phyloP scores from a whole-genome alignment of 2,329 filamentous ascomycete species.

The Dothiorella sarmentorum region DNA sequence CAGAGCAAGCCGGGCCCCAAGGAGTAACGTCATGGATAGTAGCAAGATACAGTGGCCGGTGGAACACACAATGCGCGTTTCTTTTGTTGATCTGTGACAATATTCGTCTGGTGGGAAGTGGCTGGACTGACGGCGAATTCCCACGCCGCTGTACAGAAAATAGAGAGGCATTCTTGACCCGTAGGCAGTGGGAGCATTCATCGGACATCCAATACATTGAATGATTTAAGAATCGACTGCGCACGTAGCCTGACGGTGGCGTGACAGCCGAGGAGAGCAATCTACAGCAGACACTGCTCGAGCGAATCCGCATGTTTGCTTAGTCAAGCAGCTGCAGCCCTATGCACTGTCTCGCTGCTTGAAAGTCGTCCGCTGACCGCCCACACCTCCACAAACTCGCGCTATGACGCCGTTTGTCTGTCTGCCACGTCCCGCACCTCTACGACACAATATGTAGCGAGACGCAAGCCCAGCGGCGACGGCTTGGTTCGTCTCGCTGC shows the following conservation, averaged over 20 bases:
- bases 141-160: constrained; percentile 22
- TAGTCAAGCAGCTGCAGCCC: constrained; percentile 10
- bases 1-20: constrained; percentile 33
- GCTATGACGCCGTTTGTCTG: not conserved
- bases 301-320: constrained; percentile 4
- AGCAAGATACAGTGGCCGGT: not conserved
- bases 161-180: constrained; percentile 17
- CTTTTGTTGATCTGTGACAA: constrained; percentile 13
- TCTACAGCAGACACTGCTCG: not conserved
- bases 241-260: no score
- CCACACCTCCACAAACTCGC: not conserved
- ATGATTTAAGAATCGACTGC: no score
- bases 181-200: no score
- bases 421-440: no score
- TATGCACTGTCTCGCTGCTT: constrained; percentile 7
- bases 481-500: not conserved
- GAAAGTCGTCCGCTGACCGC: not conserved
- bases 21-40: not conserved
- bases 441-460: not conserved
- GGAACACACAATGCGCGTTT: constrained; percentile 5
- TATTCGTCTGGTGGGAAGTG: constrained; percentile 33
- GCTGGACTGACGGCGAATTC: constrained; percentile 29
- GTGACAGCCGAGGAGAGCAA: not conserved
- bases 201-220: no score
- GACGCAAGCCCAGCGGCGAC: not conserved